Evolutionary conservation across 1,284 basidiomycete genomes (phyloP), one percentile per base, ranked within the genome.

Genomic region (Ceratobasidium sp.): DNA sequence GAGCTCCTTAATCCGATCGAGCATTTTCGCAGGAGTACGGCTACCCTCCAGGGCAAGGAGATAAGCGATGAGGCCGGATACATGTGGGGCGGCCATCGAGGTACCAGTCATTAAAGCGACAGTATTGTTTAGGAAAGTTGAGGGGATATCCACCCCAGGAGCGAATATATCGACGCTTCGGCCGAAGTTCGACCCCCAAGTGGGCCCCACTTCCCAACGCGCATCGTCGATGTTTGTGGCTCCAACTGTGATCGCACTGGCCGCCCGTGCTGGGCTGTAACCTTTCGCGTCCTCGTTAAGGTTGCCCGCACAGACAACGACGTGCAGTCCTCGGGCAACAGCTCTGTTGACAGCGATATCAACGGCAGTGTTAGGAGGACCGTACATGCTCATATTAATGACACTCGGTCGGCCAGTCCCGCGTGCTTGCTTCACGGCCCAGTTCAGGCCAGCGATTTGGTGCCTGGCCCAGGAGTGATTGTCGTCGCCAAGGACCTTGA

Each of bases 351-450:
- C 87, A 33, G 87, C 87, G 72, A 86, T 83, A 81, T 89, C 87
- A 56, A 89, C 85, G 50, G 87, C 84, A 75, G 84, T 83, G 62
- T 85, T 85, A 81, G 87, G 87, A 77, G 86, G 86, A 78, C 88
- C 88, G 51, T 88, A 87, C 63, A 89, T 85, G 57, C 86, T 87
- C 88, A 89, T 89, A 84, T 87, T 88, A 79, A 87, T 87, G 77
- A 89, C 87, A 51, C 59, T 80, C 82, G 75, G 84, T 81, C 22
- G 81, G 81, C 71, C 79, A 80, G 57, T 81, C 81, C 74, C 84
- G 82, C 62, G 79, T 51, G 87, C 87, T 54, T 85, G 81, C 74
- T 86, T 83, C 64, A 87, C 87, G 54, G 87, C 88, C 87, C 87
- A 89, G 62, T 84, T 78, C 66, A 87, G 84, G 81, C 86, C 86